These are phyloP conservation scores for Globisporangium uncinulatum DNA, from an alignment of 352 stramenopile species.

Conservation along the genomic window DNA sequence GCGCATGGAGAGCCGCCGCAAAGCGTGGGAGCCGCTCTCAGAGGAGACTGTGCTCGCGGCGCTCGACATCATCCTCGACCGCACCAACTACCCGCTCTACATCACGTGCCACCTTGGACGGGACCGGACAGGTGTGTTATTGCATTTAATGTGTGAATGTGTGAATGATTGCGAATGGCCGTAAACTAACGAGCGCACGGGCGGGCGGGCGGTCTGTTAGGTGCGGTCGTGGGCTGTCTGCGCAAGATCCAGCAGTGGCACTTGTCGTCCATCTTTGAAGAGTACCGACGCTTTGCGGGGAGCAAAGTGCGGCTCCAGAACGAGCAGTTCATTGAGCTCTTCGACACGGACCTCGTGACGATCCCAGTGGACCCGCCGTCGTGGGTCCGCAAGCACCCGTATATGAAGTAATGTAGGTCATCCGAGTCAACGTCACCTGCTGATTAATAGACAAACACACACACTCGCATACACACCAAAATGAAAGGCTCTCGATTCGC, in stretches of 20 bases:
- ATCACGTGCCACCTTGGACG: constrained; percentile 89
- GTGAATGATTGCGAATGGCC: not conserved
- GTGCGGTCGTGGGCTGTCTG: constrained; percentile 85
- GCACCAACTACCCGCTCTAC: constrained; percentile 87
- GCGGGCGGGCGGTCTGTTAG: constrained; percentile 17
- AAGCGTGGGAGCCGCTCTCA: constrained; percentile 80
- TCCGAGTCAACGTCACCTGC: not conserved
- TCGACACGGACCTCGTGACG: constrained; percentile 90
- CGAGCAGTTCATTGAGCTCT: constrained; percentile 94
- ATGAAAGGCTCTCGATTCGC: not conserved
- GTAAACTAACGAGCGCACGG: no score
- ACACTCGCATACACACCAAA: not conserved
- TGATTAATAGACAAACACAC: not conserved
- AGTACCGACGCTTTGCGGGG: constrained; percentile 88
- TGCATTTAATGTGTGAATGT: not conserved
- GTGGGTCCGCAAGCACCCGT: constrained; percentile 62
- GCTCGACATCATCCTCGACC: constrained; percentile 87
- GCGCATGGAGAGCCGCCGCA: constrained; percentile 83
- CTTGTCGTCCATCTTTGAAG: constrained; percentile 91
- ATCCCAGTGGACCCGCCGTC: constrained; percentile 70
- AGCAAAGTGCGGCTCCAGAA: constrained; percentile 90
- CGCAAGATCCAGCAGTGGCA: constrained; percentile 93
- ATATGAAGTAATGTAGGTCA: constrained; percentile 9
- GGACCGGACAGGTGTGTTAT: constrained; percentile 71
- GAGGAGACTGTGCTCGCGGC: constrained; percentile 90